These are phyloP conservation scores for Pythium phragmiticola DNA, from an alignment of 352 stramenopile species.

Conservation along the genomic window DNA sequence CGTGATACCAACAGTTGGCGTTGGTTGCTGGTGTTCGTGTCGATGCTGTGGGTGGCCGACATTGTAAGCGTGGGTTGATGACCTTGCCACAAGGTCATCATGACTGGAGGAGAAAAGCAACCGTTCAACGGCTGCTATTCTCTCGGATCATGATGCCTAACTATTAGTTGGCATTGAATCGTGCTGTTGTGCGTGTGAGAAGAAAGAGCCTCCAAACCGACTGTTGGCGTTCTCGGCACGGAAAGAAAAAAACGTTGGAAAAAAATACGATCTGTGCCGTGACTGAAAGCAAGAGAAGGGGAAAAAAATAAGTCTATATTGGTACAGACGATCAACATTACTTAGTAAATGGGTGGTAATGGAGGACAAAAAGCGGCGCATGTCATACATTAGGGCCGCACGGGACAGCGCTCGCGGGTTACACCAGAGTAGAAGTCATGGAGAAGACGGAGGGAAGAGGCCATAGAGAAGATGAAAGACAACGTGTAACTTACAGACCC, in stretches of 20 bases:
- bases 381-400: slow-evolving; percentile 28
- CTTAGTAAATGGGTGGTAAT: too few relatives aligned
- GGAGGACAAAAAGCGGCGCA: slow-evolving; percentile 17
- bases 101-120: too few relatives aligned
- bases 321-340: background rate
- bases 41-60: background rate
- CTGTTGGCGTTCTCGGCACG: too few relatives aligned
- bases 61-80: background rate
- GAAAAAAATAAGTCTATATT: slow-evolving; percentile 19
- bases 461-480: slow-evolving; percentile 4
- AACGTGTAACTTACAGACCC: slow-evolving; percentile 47
- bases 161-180: too few relatives aligned
- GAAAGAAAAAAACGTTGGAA: too few relatives aligned
- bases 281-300: too few relatives aligned
- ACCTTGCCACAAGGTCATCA: too few relatives aligned
- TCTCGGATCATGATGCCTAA: too few relatives aligned
- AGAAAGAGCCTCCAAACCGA: too few relatives aligned
- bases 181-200: too few relatives aligned
- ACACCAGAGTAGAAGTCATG: slow-evolving; percentile 26
- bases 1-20: background rate
- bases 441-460: slow-evolving; percentile 14
- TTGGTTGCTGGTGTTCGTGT: background rate
- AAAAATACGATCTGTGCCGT: too few relatives aligned
- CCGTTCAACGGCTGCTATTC: too few relatives aligned
- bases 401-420: slow-evolving; percentile 24